Conservation (phyloP, 2,329 filamentous ascomycete genomes). For the Alternaria brassicae region DNA sequence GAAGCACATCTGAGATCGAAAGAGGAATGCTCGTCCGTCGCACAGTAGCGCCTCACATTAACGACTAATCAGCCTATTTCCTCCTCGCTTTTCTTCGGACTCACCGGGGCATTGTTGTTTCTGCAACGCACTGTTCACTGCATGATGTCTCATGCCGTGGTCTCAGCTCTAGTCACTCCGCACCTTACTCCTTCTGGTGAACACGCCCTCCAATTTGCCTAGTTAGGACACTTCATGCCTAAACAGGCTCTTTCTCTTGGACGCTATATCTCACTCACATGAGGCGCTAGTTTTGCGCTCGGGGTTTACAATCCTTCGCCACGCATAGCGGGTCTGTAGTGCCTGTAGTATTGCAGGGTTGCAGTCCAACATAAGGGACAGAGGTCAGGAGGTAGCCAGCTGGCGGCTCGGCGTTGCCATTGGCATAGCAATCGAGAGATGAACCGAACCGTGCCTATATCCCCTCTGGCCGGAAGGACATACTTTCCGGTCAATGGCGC, state of each 20-base stretch:
- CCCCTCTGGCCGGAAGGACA: slow-evolving; percentile 2
- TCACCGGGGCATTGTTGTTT: background rate
- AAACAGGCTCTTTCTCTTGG: background rate
- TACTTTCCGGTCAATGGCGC: slow-evolving; percentile 1
- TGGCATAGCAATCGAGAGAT: background rate
- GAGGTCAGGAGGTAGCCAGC: background rate
- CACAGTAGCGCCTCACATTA: background rate
- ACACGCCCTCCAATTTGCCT: background rate
- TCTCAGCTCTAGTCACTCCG: background rate
- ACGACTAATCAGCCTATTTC: background rate
- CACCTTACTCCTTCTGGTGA: background rate
- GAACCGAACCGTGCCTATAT: background rate
- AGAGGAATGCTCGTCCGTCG: background rate
- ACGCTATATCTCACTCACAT: background rate
- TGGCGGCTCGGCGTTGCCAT: background rate
- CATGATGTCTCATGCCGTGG: background rate
- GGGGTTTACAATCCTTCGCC: background rate
- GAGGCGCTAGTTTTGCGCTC: background rate
- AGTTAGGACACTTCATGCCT: background rate
- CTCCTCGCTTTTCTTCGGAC: background rate
- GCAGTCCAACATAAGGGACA: background rate
- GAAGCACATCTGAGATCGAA: background rate
- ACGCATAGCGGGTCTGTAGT: background rate
- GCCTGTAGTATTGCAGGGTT: slow-evolving; percentile 3
- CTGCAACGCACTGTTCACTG: background rate